Base-by-base conservation (phyloP, 257 asterid genomes). In the Gentiana macrophylla region DNA sequence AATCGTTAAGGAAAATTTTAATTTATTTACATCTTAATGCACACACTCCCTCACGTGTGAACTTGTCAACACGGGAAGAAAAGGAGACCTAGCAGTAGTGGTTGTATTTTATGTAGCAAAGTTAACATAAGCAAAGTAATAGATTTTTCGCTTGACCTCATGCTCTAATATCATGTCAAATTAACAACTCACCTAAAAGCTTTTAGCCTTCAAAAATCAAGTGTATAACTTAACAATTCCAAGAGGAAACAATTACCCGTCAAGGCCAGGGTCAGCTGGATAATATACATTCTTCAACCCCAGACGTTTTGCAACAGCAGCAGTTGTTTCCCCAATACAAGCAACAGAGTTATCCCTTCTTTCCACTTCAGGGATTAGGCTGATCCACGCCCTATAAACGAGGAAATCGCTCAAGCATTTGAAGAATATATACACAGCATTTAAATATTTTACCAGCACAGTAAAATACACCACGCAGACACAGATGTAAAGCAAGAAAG, bases 271-370 rank as follows among this genome's bases (percentile, higher is more conserved):
- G 59, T 77, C 76, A 57, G 66, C 67, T 15, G 96, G 96, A 62
- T 72, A 69, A 68, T 81, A 84, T 9, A 86, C 82, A 65, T 76
- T 78, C 62, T 62, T 69, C 35, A 86, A 64, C 15, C 96, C 96
- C 37, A 75, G 60, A 56, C 70, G 75, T 66, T 71, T 84, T 41
- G 96, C 96, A 64, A 82, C 86, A 6, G 55, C 62, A 59, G 94
- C 96, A 72, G 92, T 84, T 69, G 96, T 86, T 74, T 84, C 96
- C 34, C 96, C 96, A 34, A 86, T 84, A 67, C 96, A 86, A 59
- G 94, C 94, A 68, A 84, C 83, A 8, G 84, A 82, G 62, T 74
- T 77, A 60, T 55, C 69, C 92, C 91, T 79, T 47, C 62, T 61
- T 44, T 50, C 82, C 32, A 70, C 13, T 49, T 74, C 76, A 3